Conservation (phyloP, 2,329 filamentous ascomycete genomes). For the Aspergillus brasiliensis region DNA sequence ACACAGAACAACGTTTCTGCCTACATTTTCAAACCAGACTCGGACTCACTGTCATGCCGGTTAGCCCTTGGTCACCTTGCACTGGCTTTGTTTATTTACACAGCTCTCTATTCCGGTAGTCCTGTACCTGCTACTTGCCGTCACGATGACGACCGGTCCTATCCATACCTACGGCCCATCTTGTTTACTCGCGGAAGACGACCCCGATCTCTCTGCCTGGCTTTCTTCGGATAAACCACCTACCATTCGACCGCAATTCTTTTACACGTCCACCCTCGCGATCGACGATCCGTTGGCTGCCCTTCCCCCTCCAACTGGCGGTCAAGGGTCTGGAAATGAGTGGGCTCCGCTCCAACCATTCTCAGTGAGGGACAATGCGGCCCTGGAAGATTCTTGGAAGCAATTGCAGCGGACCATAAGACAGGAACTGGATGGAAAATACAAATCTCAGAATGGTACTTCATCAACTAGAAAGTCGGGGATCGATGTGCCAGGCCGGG, state of each 20-base stretch:
- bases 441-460: conserved; percentile 11
- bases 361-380: conserved; percentile 74
- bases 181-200: conserved; percentile 53
- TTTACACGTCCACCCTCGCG: conserved; percentile 78
- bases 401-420: conserved; percentile 47
- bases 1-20: background rate
- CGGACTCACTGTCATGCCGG: background rate
- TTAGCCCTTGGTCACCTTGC: conserved; percentile 2
- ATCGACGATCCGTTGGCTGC: conserved; percentile 88
- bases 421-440: conserved; percentile 9
- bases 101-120: background rate
- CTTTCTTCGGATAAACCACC: conserved; percentile 55
- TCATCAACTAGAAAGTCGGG: conserved; percentile 14
- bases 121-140: background rate
- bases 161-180: conserved; percentile 63
- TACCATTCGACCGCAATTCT: conserved; percentile 69
- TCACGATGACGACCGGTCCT: conserved; percentile 44
- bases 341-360: conserved; percentile 74
- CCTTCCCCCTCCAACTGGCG: conserved; percentile 56
- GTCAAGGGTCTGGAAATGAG: conserved; percentile 50
- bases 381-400: conserved; percentile 77
- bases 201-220: conserved; percentile 35
- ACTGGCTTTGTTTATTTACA: conserved; percentile 1
- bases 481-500: conserved; percentile 31
- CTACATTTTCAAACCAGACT: background rate